Evolutionary conservation across 106 monocot genomes (phyloP).

Genomic region (Triglochin maritima): DNA sequence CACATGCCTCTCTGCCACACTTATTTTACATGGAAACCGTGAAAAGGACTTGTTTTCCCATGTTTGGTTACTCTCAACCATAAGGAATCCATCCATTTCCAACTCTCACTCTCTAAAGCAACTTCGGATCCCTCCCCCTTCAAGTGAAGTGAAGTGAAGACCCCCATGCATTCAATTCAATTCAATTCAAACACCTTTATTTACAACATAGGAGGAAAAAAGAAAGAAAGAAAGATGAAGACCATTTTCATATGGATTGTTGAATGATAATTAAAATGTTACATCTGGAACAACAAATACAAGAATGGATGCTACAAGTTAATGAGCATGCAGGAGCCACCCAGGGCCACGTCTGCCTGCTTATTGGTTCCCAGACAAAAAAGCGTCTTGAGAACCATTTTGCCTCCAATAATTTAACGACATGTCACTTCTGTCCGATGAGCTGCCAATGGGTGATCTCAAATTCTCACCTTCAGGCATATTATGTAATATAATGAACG

Average conservation of each 20-base stretch:
- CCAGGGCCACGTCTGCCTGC: background rate
- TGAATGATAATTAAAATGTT: too few species aligned
- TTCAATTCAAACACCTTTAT: too few species aligned
- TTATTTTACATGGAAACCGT: too few species aligned
- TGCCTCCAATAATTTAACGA: too few species aligned
- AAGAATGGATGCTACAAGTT: constrained; percentile 5
- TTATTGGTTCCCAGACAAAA: constrained; percentile 1
- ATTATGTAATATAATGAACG: background rate
- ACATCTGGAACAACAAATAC: too few species aligned
- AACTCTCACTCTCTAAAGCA: too few species aligned
- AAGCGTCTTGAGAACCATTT: background rate
- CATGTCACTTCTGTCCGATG: background rate
- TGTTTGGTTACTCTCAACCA: too few species aligned
- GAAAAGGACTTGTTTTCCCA: too few species aligned
- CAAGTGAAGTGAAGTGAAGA: too few species aligned
- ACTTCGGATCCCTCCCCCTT: background rate
- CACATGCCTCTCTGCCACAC: background rate
- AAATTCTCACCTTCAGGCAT: background rate
- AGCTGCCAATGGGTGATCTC: background rate
- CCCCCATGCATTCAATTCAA: too few species aligned
- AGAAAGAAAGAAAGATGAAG: background rate
- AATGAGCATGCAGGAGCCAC: background rate
- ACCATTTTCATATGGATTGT: too few species aligned
- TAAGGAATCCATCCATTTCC: too few species aligned
- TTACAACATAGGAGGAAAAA: background rate